Percentiles rank a stretch among this genome's conserved stretches.
Evolutionary conservation across 1,284 basidiomycete species (phyloP).

Genomic region (Paramarasmius palmivorus): DNA sequence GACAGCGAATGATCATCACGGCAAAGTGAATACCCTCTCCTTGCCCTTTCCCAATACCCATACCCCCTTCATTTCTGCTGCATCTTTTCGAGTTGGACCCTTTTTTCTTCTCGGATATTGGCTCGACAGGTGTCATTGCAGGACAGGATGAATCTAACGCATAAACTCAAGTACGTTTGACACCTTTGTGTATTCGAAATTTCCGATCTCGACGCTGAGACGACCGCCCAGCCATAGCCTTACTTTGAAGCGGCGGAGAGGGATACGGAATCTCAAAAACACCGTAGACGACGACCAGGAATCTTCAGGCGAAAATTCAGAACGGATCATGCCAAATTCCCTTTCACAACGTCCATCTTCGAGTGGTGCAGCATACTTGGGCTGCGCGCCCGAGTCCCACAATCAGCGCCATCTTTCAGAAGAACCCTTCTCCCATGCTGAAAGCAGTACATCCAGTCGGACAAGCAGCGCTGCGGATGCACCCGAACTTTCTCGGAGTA

Average conservation of each 20-base stretch:
- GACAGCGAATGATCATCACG: too few relatives aligned
- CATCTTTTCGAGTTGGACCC: too few relatives aligned
- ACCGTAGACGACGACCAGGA: slow-evolving; percentile 11
- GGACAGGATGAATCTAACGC: not conserved
- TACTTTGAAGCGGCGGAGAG: slow-evolving; percentile 16
- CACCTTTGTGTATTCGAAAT: not conserved
- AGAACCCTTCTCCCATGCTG: slow-evolving; percentile 6
- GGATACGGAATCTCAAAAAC: slow-evolving; percentile 13
- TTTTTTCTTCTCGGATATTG: too few relatives aligned
- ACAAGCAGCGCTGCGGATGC: slow-evolving; percentile 1
- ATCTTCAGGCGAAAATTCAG: not conserved
- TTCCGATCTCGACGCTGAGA: not conserved
- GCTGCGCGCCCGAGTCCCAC: slow-evolving; percentile 11
- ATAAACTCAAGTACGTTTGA: not conserved
- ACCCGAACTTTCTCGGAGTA: slow-evolving; percentile 12
- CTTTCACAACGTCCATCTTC: slow-evolving; percentile 14
- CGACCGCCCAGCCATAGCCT: not conserved
- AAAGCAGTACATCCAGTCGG: slow-evolving; percentile 1
- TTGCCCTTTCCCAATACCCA: too few relatives aligned
- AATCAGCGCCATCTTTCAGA: slow-evolving; percentile 9
- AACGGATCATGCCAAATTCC: slow-evolving; percentile 1
- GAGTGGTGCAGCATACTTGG: slow-evolving; percentile 13
- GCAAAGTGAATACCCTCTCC: too few relatives aligned
- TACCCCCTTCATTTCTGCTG: too few relatives aligned
- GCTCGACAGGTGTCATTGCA: too few relatives aligned